phyloP scores from a whole-genome alignment of 2,329 filamentous ascomycete genomes.

The Epichloe uncinata region DNA sequence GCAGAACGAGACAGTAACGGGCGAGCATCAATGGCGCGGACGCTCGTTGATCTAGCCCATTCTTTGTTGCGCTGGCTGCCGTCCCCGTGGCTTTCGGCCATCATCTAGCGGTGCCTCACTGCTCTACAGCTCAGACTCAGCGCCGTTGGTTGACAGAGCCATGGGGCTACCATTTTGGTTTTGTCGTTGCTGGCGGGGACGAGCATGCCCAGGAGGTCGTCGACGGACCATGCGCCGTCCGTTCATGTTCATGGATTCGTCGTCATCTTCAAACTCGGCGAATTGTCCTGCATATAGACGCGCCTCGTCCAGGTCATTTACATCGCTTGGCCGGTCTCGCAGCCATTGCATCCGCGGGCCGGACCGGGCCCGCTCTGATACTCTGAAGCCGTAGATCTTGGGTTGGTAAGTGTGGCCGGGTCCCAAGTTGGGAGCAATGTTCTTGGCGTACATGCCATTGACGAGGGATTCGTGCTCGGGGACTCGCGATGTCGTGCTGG shows the following conservation, averaged over 20 bases:
- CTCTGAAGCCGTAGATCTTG: slow-evolving; percentile 90
- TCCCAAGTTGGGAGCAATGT: slow-evolving; percentile 81
- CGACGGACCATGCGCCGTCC: slow-evolving; percentile 28
- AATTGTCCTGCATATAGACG: slow-evolving; percentile 38
- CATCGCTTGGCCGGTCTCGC: slow-evolving; percentile 65
- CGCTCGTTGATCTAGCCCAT: background rate
- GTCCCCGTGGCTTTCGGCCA: background rate
- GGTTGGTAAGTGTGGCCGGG: slow-evolving; percentile 79
- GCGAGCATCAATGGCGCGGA: background rate
- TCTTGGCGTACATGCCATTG: slow-evolving; percentile 77
- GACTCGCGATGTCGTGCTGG: slow-evolving; percentile 20
- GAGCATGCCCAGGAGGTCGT: slow-evolving; percentile 28
- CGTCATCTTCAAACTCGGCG: slow-evolving; percentile 45
- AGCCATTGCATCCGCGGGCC: slow-evolving; percentile 97
- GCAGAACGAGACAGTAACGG: background rate
- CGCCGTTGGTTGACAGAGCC: slow-evolving; percentile 41
- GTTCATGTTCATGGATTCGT: slow-evolving; percentile 34
- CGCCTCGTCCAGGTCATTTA: slow-evolving; percentile 77
- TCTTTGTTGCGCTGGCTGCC: background rate
- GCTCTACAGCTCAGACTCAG: slow-evolving; percentile 39
- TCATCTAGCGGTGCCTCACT: background rate
- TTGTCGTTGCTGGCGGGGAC: slow-evolving; percentile 29
- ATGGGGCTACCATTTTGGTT: slow-evolving; percentile 43
- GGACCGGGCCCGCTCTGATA: slow-evolving; percentile 77
- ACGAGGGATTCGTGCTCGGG: slow-evolving; percentile 41